Percentiles rank a stretch among this genome's conserved stretches.
Conservation (phyloP, 257 asterid genomes). For the Fraxinus pennsylvanica region DNA sequence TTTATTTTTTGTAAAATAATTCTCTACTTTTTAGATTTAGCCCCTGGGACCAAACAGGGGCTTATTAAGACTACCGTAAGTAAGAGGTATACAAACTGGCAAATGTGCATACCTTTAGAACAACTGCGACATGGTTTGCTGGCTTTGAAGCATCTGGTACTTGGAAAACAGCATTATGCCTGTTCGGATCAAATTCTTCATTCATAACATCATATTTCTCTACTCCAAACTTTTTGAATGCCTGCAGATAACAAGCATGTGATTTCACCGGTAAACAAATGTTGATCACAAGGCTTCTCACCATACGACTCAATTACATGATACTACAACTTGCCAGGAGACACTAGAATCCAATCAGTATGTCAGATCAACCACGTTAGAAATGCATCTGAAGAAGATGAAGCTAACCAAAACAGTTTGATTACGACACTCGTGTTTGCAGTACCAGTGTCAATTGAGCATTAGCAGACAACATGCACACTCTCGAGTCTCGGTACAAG, state of each 20-base stretch:
- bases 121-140: slow-evolving; percentile 69
- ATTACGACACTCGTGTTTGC: not conserved
- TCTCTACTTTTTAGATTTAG: not conserved
- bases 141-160: slow-evolving; percentile 91
- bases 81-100: not conserved
- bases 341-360: not conserved
- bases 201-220: slow-evolving; percentile 61
- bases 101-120: slow-evolving; percentile 64
- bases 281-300: not conserved
- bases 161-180: slow-evolving; percentile 92
- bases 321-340: not conserved
- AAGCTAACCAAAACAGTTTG: not conserved
- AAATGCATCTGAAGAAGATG: not conserved
- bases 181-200: slow-evolving; percentile 92
- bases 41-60: no score
- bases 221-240: slow-evolving; percentile 74
- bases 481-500: not conserved
- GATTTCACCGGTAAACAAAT: not conserved
- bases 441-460: not conserved
- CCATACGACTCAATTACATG: not conserved
- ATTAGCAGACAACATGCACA: not conserved
- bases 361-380: not conserved
- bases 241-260: slow-evolving; percentile 46
- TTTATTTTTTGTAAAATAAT: not conserved
- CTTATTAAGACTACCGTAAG: not conserved